phyloP scores from a whole-genome alignment of 306 rosid genomes.

The Castanospermum australe region DNA sequence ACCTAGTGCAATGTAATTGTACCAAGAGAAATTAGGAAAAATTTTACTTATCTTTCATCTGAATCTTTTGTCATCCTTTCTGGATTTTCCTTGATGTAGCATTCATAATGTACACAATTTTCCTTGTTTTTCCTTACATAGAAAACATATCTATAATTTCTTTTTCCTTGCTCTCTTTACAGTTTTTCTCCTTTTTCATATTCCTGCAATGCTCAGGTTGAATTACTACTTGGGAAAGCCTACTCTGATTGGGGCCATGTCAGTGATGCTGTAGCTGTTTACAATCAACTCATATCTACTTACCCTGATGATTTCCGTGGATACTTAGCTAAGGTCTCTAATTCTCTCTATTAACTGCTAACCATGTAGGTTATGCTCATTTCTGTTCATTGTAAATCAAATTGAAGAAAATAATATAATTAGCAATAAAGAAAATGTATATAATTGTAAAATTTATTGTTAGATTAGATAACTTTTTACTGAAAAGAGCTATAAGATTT shows the following conservation, averaged over 20 bases:
- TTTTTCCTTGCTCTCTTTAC: not conserved
- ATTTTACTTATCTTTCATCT: conserved; percentile 3
- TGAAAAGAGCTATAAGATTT: not conserved
- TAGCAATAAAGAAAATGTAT: not conserved
- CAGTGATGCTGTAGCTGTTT: conserved; percentile 86
- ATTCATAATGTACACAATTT: not conserved
- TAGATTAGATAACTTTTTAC: not conserved
- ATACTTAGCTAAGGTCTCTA: conserved; percentile 84
- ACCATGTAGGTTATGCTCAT: not conserved
- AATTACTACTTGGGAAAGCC: conserved; percentile 94
- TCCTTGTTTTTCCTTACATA: not conserved
- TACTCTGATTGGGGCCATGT: conserved; percentile 95
- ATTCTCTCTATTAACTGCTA: not conserved
- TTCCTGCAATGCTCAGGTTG: conserved; percentile 58
- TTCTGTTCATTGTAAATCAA: not conserved
- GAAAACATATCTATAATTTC: not conserved
- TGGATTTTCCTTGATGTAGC: conserved; percentile 11
- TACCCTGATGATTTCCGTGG: conserved; percentile 89
- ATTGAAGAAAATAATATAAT: not conserved
- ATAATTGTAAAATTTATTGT: not conserved
- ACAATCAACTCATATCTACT: conserved; percentile 72
- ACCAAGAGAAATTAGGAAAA: not conserved
- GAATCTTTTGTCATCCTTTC: not conserved
- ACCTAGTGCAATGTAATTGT: not conserved
- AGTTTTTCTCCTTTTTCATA: not conserved